Evolutionary conservation across 306 rosid genomes (phyloP), one percentile per base, ranked within the genome.

Genomic region (Castanea mollissima): DNA sequence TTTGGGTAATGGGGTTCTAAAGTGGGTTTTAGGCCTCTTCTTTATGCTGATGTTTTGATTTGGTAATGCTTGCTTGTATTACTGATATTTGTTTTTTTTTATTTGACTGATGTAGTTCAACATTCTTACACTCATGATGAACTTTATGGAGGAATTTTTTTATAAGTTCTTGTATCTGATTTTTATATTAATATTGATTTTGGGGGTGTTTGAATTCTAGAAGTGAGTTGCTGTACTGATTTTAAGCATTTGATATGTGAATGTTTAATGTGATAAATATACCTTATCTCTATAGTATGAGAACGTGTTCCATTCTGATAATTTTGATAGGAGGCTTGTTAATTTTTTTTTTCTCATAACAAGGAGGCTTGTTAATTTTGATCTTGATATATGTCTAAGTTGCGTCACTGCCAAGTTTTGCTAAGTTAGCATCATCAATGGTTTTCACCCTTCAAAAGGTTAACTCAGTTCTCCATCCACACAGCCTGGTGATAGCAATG

Each of bases 21-120:
- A 90, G 93, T 80, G 68, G 86, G 87, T 85, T 94, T 94, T 94
- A 86, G 92, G 80, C 78, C 96, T 88, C 68, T 52, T 49, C 34
- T 29, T 19, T 76, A 35, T 75, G 35, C 69, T 78, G 58, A 54
- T 74, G 76, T 64, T 85, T 82, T 60, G 49, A 49, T 57, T 67
- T 49, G 54, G 54, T 10, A 49, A 41, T 6, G 29, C 55, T 51
- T 71, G 59, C 55, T 62, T 71, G 79, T 80, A 72, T 79, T 74
- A 69, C 67, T 76, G 83, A 76, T 70, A 58, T 76, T 78, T 20
- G 8, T 49, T 74, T 77, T 82, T 76, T 38, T 38, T 9, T 51
- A 57, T 46, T 80, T 67, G 57, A 58, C 82, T 81, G 75, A 79
- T 77, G 82, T 20, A 80, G 64, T 77, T 74, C 57, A 62, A 2